phyloP scores from a whole-genome alignment of 2,329 filamentous ascomycete species.

The Pestalotiopsis sp. region DNA sequence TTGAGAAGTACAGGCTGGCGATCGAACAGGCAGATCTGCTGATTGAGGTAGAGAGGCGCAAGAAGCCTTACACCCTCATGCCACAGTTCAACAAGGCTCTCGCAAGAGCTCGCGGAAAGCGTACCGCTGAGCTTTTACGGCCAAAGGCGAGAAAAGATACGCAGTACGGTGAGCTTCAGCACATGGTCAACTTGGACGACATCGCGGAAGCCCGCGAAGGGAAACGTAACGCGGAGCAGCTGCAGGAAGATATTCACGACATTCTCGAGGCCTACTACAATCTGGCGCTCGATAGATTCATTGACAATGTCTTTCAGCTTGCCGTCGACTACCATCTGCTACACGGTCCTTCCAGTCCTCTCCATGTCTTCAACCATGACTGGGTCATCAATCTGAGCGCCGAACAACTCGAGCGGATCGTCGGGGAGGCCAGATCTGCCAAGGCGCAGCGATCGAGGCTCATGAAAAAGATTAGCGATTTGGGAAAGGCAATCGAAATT shows the following conservation, averaged over 20 bases:
- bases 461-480: conserved; percentile 26
- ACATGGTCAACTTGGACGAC: conserved; percentile 5
- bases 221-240: conserved; percentile 25
- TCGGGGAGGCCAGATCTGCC: conserved; percentile 25
- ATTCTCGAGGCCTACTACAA: conserved; percentile 36
- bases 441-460: conserved; percentile 24
- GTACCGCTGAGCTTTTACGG: background rate
- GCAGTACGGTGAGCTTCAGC: background rate
- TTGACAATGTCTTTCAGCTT: conserved; percentile 37
- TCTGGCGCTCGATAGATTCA: conserved; percentile 33
- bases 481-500: conserved; percentile 26
- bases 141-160: conserved; percentile 18
- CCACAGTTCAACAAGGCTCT: conserved; percentile 21
- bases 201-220: conserved; percentile 15
- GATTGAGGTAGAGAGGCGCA: conserved; percentile 27
- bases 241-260: conserved; percentile 31
- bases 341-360: conserved; percentile 26
- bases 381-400: conserved; percentile 30
- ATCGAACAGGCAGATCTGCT: conserved; percentile 27
- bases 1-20: conserved; percentile 25
- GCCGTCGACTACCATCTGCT: conserved; percentile 31
- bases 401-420: conserved; percentile 27
- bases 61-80: conserved; percentile 34
- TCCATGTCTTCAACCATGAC: conserved; percentile 30
- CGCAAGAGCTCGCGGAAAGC: background rate